Percentiles rank a stretch among this genome's conserved stretches.
phyloP scores from a whole-genome alignment of 805 yeast genomes.

The Scheffersomyces lignosus region DNA sequence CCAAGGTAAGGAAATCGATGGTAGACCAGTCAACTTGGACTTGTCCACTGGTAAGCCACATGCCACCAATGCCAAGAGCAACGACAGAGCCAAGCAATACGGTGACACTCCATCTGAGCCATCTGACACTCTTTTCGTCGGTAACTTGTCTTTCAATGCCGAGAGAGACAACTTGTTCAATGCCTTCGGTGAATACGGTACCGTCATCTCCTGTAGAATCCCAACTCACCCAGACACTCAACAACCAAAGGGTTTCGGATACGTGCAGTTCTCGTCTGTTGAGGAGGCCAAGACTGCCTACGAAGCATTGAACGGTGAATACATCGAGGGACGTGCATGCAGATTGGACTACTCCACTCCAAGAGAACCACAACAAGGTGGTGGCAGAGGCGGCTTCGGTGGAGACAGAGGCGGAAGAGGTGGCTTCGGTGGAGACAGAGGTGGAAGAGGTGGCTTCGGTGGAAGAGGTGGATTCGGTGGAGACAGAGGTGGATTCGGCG shows the following conservation, averaged over 20 bases:
- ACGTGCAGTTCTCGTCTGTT: slow-evolving; percentile 83
- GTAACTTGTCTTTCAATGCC: slow-evolving; percentile 91
- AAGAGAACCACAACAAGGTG: slow-evolving; percentile 51
- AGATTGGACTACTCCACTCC: slow-evolving; percentile 96
- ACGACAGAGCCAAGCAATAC: slow-evolving; percentile 81
- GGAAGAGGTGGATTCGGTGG: slow-evolving; percentile 38
- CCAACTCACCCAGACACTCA: slow-evolving; percentile 99
- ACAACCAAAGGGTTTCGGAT: slow-evolving; percentile 99
- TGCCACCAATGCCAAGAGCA: slow-evolving; percentile 49
- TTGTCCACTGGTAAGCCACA: slow-evolving; percentile 83
- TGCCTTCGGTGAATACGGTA: slow-evolving; percentile 75
- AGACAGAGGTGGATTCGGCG: slow-evolving; percentile 21
- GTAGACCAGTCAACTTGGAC: slow-evolving; percentile 94
- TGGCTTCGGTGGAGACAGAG: slow-evolving; percentile 43
- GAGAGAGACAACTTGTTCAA: slow-evolving; percentile 76
- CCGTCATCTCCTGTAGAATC: slow-evolving; percentile 83
- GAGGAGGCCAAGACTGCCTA: slow-evolving; percentile 91
- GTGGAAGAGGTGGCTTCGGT: slow-evolving; percentile 35
- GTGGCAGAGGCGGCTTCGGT: slow-evolving; percentile 22
- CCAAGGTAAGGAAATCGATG: slow-evolving; percentile 95
- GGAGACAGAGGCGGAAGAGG: slow-evolving; percentile 24
- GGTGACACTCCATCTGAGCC: slow-evolving; percentile 93
- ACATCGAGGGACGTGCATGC: slow-evolving; percentile 87
- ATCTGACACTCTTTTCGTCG: slow-evolving; percentile 93
- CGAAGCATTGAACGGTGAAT: slow-evolving; percentile 84